phyloP scores from a whole-genome alignment of 2,329 filamentous ascomycete species.

The Monosporascus sp. region DNA sequence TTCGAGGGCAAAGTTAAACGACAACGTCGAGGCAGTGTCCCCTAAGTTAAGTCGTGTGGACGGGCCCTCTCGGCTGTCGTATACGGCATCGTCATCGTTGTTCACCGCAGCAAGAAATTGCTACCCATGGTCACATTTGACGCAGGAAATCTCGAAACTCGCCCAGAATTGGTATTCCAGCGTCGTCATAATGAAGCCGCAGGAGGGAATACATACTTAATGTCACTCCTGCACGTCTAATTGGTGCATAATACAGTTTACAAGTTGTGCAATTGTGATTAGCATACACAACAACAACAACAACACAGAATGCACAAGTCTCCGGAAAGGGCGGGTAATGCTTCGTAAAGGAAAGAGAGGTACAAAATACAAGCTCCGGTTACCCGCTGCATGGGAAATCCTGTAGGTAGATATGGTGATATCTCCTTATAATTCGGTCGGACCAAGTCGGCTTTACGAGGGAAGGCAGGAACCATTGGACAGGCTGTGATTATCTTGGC shows the following conservation, averaged over 20 bases:
- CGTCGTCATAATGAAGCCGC: neutral
- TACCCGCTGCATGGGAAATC: neutral
- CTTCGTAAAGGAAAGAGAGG: neutral
- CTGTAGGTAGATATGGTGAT: neutral
- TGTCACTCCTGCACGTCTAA: neutral
- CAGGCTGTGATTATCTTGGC: constrained; percentile 13
- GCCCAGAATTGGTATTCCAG: neutral
- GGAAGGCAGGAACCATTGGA: constrained; percentile 6
- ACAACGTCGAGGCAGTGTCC: neutral
- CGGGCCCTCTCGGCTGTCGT: neutral
- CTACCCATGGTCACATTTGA: neutral
- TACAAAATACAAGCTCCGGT: too few species aligned
- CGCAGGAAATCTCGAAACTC: neutral
- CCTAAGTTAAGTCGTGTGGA: neutral
- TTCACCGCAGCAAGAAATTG: neutral
- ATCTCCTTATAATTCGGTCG: neutral
- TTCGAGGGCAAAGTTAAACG: too few species aligned
- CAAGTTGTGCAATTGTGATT: neutral
- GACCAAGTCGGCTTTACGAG: neutral
- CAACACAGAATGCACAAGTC: neutral
- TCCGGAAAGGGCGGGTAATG: neutral
- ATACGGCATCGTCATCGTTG: neutral
- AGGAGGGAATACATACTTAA: neutral
- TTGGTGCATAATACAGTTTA: neutral
- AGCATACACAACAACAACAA: neutral